phyloP scores from a whole-genome alignment of 1,284 basidiomycete species.

The Fomitiporia mediterranea region DNA sequence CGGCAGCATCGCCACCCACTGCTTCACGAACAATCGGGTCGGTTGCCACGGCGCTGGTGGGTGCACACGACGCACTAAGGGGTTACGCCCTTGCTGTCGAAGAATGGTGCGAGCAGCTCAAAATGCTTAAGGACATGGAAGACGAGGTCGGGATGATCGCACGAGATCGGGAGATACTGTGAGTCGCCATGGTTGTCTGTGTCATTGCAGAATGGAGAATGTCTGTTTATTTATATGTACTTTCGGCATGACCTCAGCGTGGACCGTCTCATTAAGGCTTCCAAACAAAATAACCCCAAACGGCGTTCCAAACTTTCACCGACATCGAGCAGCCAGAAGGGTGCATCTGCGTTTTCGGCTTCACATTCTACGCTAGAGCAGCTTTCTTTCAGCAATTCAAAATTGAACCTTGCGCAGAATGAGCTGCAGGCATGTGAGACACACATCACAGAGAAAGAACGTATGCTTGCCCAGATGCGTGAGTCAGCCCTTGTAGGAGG shows the following conservation, averaged over 20 bases:
- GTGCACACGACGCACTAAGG: conserved; percentile 62
- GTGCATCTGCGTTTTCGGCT: conserved; percentile 33
- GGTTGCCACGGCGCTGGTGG: conserved; percentile 53
- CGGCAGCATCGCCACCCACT: conserved; percentile 55
- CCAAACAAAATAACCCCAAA: conserved; percentile 49
- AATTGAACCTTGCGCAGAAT: conserved; percentile 60
- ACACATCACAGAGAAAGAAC: conserved; percentile 63
- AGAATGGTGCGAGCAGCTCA: conserved; percentile 58
- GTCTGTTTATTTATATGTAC: neutral
- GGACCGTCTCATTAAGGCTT: conserved; percentile 70
- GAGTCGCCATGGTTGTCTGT: conserved; percentile 29
- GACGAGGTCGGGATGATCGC: conserved; percentile 65
- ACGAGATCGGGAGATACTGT: conserved; percentile 76
- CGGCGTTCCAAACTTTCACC: conserved; percentile 38
- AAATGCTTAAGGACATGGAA: conserved; percentile 48
- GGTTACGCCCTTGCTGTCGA: conserved; percentile 58
- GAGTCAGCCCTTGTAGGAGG: conserved; percentile 53
- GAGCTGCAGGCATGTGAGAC: conserved; percentile 76
- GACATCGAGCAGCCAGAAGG: conserved; percentile 28
- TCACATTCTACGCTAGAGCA: conserved; percentile 30
- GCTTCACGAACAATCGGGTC: conserved; percentile 53
- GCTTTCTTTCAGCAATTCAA: conserved; percentile 34
- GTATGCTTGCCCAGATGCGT: conserved; percentile 50
- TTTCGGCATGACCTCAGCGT: conserved; percentile 40
- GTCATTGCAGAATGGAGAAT: neutral